Evolutionary conservation across 371 early-diverging fungal genomes (phyloP).

Genomic region (Mortierella sp.): DNA sequence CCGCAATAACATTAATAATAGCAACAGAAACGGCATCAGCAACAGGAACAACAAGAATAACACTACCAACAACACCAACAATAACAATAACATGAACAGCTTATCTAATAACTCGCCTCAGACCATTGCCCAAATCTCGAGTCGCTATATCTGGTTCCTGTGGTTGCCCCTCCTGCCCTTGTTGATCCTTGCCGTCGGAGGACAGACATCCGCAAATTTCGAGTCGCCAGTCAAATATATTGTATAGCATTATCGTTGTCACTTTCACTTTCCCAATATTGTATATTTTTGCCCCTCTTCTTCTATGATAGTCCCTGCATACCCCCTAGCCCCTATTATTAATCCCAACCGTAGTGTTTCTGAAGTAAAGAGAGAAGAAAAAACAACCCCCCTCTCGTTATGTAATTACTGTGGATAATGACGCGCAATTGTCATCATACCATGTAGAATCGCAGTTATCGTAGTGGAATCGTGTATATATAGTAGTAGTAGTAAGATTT

Average conservation of each 20-base stretch:
- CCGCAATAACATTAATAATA: not conserved
- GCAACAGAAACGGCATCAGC: constrained; percentile 1
- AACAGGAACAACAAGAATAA: not conserved
- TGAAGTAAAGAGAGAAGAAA: too few relatives aligned
- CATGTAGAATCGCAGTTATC: too few relatives aligned
- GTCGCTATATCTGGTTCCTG: constrained; percentile 40
- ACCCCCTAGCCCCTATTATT: not conserved
- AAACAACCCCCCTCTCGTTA: too few relatives aligned
- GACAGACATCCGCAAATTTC: constrained; percentile 44
- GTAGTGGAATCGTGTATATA: too few relatives aligned
- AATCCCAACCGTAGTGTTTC: too few relatives aligned
- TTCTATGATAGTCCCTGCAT: too few relatives aligned
- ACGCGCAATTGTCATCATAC: too few relatives aligned
- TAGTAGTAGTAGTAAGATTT: too few relatives aligned
- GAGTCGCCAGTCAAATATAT: constrained; percentile 33
- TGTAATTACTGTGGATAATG: too few relatives aligned
- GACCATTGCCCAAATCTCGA: constrained; percentile 37
- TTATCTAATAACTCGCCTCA: constrained; percentile 33
- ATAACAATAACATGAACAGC: not conserved
- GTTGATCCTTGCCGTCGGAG: constrained; percentile 40
- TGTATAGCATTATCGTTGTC: constrained; percentile 7
- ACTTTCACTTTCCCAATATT: not conserved
- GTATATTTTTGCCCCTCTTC: not conserved
- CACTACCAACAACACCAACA: not conserved
- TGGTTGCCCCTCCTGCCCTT: constrained; percentile 39